Evolutionary conservation across 75 land plant genomes (phyloP).

Genomic region (Cryptomeria japonica): DNA sequence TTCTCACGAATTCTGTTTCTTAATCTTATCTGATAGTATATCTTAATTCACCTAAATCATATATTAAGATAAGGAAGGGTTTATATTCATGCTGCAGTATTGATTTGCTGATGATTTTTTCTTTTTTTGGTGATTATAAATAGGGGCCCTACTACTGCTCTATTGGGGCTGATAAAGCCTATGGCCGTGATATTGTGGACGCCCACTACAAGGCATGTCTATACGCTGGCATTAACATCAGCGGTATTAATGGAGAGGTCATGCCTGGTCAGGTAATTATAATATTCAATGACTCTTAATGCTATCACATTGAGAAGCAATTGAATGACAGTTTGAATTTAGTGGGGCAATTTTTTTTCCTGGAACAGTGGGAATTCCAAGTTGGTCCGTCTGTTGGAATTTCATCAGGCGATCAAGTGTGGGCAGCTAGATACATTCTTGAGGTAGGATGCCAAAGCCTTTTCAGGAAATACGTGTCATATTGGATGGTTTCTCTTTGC

Average conservation of each 20-base stretch:
- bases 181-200: constrained; percentile 94
- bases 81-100: too few species aligned
- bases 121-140: background rate
- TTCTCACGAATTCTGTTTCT: background rate
- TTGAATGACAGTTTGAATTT: constrained; percentile 11
- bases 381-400: constrained; percentile 87
- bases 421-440: constrained; percentile 73
- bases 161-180: constrained; percentile 95
- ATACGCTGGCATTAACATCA: constrained; percentile 92
- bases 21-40: background rate
- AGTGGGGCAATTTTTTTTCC: background rate
- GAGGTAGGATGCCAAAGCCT: constrained; percentile 43
- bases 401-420: constrained; percentile 77
- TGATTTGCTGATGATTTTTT: background rate
- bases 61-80: too few species aligned
- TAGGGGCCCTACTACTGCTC: constrained; percentile 93
- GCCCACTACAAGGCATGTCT: constrained; percentile 99
- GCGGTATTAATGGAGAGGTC: constrained; percentile 98
- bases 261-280: constrained; percentile 93
- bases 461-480: background rate
- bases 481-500: background rate
- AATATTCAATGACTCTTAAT: constrained; percentile 13
- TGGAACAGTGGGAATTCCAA: constrained; percentile 84
- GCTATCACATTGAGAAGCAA: constrained; percentile 2
- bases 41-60: background rate